A percentile compares a stretch with the other conserved stretches of the same genome.
Evolutionary conservation across 495 filamentous ascomycete genomes (phyloP).

Genomic region (Penicillium cataractarum): DNA sequence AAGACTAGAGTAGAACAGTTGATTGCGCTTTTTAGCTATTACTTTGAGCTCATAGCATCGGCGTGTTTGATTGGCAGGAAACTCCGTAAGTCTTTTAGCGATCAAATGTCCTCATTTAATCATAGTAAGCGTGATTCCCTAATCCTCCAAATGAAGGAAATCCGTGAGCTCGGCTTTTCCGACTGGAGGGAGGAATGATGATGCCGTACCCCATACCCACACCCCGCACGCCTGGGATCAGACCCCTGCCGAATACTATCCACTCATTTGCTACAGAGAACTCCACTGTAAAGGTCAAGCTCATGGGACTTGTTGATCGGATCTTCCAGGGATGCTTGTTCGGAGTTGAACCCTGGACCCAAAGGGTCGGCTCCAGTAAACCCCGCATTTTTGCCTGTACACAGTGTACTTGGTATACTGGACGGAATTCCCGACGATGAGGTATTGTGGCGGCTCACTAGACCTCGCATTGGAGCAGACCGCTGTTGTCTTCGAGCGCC

Average conservation of each 20-base stretch:
- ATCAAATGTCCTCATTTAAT: neutral
- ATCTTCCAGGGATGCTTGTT: neutral
- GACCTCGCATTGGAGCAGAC: neutral
- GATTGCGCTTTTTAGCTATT: neutral
- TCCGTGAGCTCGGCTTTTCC: neutral
- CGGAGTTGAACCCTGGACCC: neutral
- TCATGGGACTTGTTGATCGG: neutral
- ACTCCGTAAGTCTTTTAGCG: neutral
- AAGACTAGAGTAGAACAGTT: neutral
- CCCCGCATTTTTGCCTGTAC: neutral
- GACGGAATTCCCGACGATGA: neutral
- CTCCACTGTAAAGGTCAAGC: neutral
- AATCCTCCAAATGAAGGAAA: neutral
- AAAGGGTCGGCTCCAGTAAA: neutral
- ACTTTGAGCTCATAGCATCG: neutral
- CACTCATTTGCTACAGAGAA: neutral
- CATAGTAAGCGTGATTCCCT: neutral
- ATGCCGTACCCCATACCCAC: neutral
- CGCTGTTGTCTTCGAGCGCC: neutral
- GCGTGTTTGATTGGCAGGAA: neutral
- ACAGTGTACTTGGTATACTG: neutral
- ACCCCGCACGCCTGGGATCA: neutral
- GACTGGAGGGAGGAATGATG: neutral
- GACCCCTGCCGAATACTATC: neutral
- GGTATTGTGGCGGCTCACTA: neutral